These are phyloP conservation scores for Tetrapisispora iriomotensis DNA, from an alignment of 805 yeast genomes.

Conservation along the genomic window DNA sequence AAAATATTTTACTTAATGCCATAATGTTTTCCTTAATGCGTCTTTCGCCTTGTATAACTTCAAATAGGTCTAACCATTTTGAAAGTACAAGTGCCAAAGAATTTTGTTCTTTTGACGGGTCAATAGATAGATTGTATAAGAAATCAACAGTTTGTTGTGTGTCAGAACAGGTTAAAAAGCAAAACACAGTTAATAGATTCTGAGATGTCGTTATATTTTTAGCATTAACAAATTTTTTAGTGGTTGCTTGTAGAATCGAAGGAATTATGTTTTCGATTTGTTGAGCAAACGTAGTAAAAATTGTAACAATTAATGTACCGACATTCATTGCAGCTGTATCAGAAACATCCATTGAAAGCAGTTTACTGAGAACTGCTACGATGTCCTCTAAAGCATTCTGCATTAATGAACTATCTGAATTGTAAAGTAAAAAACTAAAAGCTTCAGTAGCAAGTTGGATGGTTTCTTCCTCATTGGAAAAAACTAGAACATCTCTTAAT, in stretches of 20 bases:
- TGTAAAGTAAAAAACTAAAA: conserved; percentile 47
- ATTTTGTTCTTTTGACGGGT: conserved; percentile 19
- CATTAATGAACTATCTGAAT: conserved; percentile 24
- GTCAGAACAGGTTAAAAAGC: conserved; percentile 55
- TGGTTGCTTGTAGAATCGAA: conserved; percentile 65
- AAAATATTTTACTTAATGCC: conserved; percentile 61
- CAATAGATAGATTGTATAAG: conserved; percentile 35
- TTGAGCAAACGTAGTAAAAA: conserved; percentile 43
- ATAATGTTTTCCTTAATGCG: conserved; percentile 54
- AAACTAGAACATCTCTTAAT: conserved; percentile 19
- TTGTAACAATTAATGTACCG: conserved; percentile 52
- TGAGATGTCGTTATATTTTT: conserved; percentile 66
- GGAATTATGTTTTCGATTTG: conserved; percentile 31
- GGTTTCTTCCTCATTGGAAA: conserved; percentile 63
- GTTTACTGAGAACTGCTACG: conserved; percentile 48
- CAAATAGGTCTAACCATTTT: conserved; percentile 79
- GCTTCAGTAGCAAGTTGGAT: conserved; percentile 71
- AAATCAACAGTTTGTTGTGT: conserved; percentile 56
- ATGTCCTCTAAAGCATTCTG: conserved; percentile 18
- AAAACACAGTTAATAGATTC: conserved; percentile 65
- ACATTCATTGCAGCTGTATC: conserved; percentile 78
- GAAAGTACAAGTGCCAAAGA: conserved; percentile 53
- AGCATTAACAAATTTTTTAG: conserved; percentile 54
- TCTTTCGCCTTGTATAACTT: conserved; percentile 68
- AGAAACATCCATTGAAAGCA: conserved; percentile 58